phyloP scores from a whole-genome alignment of 371 early-diverging fungal genomes.

The Apophysomyces trapeziformis region DNA sequence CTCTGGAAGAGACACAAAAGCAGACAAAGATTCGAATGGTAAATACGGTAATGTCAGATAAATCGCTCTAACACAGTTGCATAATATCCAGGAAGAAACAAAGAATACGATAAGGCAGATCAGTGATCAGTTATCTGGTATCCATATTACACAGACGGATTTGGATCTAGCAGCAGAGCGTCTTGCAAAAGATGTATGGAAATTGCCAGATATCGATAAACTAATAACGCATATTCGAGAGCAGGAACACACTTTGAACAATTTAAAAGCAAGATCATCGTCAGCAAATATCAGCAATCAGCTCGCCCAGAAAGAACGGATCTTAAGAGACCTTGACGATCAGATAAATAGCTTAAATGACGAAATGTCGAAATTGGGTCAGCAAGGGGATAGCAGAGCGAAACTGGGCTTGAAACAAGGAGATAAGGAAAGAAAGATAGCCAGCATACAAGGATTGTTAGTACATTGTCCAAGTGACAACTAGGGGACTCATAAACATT shows the following conservation, averaged over 20 bases:
- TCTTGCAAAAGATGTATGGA: constrained; percentile 17
- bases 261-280: neutral
- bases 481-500: constrained; percentile 11
- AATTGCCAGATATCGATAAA: neutral
- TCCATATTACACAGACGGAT: constrained; percentile 15
- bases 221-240: neutral
- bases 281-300: constrained; percentile 1
- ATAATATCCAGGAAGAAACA: constrained; percentile 16
- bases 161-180: constrained; percentile 20
- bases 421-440: constrained; percentile 48
- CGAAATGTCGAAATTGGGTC: constrained; percentile 55
- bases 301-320: constrained; percentile 30
- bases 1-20: constrained; percentile 25
- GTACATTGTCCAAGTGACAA: neutral
- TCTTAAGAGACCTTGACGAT: constrained; percentile 35
- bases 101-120: constrained; percentile 18
- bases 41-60: neutral
- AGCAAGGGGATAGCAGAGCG: constrained; percentile 63
- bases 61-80: neutral
- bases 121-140: constrained; percentile 23
- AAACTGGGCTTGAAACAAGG: constrained; percentile 53
- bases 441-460: constrained; percentile 30
- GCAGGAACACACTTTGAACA: constrained; percentile 7
- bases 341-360: constrained; percentile 37
- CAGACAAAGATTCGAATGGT: constrained; percentile 25